Evolutionary conservation across 768 basidiomycete genomes (phyloP).

Genomic region (Boletus subparvulus): DNA sequence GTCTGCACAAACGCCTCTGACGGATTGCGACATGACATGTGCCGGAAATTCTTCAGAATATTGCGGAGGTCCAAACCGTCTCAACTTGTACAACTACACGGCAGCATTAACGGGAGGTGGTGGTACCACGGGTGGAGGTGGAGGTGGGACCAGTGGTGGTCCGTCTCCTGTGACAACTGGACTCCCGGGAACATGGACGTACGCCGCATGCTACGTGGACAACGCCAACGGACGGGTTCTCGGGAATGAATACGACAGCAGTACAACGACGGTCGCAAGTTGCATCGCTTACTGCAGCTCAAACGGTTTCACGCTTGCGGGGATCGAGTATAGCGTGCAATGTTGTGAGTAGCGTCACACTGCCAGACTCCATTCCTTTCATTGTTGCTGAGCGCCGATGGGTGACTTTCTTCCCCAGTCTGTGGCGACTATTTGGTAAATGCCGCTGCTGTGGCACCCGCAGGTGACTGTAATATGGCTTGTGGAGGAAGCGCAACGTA

Average conservation of each 20-base stretch:
- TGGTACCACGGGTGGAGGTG: no score
- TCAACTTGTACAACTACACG: slow-evolving; percentile 20
- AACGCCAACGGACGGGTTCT: slow-evolving; percentile 66
- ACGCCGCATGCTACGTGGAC: slow-evolving; percentile 72
- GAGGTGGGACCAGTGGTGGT: no score
- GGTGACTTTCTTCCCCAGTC: slow-evolving; percentile 39
- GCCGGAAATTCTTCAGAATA: slow-evolving; percentile 44
- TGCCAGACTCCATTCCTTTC: no score
- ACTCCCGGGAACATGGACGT: slow-evolving; percentile 57
- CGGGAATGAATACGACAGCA: slow-evolving; percentile 38
- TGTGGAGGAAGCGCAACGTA: slow-evolving; percentile 71
- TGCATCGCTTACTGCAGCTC: slow-evolving; percentile 61
- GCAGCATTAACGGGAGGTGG: background rate
- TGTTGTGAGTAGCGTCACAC: slow-evolving; percentile 41
- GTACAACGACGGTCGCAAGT: slow-evolving; percentile 52
- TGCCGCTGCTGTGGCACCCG: slow-evolving; percentile 52
- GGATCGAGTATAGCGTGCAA: slow-evolving; percentile 58
- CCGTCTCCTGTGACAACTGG: slow-evolving; percentile 45
- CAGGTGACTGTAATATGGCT: slow-evolving; percentile 64
- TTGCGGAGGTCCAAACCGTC: slow-evolving; percentile 69
- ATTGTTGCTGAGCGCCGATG: no score
- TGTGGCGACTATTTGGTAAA: slow-evolving; percentile 68
- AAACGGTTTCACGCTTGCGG: slow-evolving; percentile 64
- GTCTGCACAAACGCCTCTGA: slow-evolving; percentile 38
- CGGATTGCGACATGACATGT: slow-evolving; percentile 49